Evolutionary conservation across 305 asterid genomes (phyloP), one percentile per base, ranked within the genome.

Genomic region (Vinca major): DNA sequence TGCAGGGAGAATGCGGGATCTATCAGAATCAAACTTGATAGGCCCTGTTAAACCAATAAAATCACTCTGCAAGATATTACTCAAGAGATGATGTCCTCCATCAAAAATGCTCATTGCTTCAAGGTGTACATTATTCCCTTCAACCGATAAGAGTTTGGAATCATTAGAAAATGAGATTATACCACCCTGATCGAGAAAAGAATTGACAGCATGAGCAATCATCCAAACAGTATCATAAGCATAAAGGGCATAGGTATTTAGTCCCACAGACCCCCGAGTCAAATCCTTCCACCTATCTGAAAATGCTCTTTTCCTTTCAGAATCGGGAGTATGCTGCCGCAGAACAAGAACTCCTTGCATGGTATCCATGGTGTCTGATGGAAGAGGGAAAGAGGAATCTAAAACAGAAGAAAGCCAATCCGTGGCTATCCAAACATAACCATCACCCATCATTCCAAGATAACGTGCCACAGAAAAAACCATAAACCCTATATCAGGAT

Each of bases 191-290:
- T 70, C 58, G 40, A 83, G 66, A 70, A 83, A 83, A 19, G 82
- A 67, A 73, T 83, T 75, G 52, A 83, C 51, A 41, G 87, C 85
- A 62, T 58, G 79, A 48, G 87, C 87, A 54, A 72, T 71, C 73
- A 80, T 43, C 87, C 87, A 83, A 78, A 83, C 83, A 5, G 79
- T 80, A 73, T 83, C 87, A 63, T 83, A 83, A 68, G 85, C 80
- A 74, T 71, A 73, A 21, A 83, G 72, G 8, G 77, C 87, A 62
- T 78, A 80, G 49, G 85, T 70, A 76, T 71, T 78, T 57, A 83
- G 65, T 65, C 87, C 79, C 9, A 74, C 58, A 16, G 79, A 73
- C 51, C 81, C 85, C 48, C 80, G 74, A 3, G 79, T 78, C 70
- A 75, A 57, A 13, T 76, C 72, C 10, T 69, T 80, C 81, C 81